phyloP scores from a whole-genome alignment of 306 rosid genomes.

The Dalbergia oliveri region DNA sequence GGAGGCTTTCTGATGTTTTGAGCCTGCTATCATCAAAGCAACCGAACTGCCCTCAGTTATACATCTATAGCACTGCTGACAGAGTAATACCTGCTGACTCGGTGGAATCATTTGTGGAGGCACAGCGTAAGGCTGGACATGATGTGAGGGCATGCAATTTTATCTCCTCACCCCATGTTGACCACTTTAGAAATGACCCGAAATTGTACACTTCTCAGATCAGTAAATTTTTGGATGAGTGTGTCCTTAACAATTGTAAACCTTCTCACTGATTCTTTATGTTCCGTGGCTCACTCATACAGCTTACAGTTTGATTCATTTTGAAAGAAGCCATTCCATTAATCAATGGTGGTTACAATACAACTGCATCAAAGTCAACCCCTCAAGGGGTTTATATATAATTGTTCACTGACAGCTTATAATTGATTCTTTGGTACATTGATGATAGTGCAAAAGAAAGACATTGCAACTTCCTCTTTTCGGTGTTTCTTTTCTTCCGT shows the following conservation, averaged over 20 bases:
- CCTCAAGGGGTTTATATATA: constrained; percentile 31
- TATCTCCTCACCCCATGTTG: constrained; percentile 94
- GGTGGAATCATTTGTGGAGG: constrained; percentile 83
- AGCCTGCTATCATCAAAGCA: constrained; percentile 72
- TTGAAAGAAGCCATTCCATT: constrained; percentile 41
- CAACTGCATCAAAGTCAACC: constrained; percentile 29
- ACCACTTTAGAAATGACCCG: constrained; percentile 94
- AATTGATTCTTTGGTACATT: constrained; percentile 31
- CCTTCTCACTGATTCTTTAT: constrained; percentile 49
- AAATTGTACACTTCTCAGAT: constrained; percentile 83
- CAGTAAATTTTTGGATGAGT: constrained; percentile 79
- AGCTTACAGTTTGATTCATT: constrained; percentile 50
- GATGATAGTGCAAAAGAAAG: constrained; percentile 34
- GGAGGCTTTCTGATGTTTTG: constrained; percentile 94
- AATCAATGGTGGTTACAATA: constrained; percentile 20
- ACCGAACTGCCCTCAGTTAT: constrained; percentile 92
- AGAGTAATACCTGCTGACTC: constrained; percentile 86
- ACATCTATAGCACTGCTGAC: constrained; percentile 93
- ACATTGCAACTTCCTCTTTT: not conserved
- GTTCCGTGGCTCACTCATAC: constrained; percentile 18
- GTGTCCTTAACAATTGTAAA: constrained; percentile 67
- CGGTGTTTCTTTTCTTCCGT: not conserved
- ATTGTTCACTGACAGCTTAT: constrained; percentile 32
- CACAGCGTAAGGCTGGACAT: constrained; percentile 82
- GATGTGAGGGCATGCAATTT: constrained; percentile 95